phyloP scores from a whole-genome alignment of 208 protist genomes.

The Wallacemonas sp. region DNA sequence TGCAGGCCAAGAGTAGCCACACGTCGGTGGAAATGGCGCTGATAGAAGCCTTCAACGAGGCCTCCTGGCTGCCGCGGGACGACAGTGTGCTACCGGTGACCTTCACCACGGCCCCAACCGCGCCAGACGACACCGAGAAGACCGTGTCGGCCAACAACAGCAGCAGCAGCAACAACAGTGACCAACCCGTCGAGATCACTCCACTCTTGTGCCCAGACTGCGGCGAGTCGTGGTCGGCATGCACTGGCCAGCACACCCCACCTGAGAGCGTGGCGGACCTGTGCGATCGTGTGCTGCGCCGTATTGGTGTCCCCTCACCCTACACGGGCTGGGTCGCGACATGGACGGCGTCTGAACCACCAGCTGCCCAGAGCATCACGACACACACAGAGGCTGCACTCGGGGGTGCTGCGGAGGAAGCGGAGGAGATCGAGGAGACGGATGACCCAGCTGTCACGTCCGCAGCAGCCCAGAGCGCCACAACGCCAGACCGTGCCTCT shows the following conservation, averaged over 20 bases:
- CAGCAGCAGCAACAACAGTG: slow-evolving; percentile 12
- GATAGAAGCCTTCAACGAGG: slow-evolving; percentile 74
- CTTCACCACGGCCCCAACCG: neutral
- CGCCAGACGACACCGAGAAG: no score
- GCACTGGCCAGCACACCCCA: slow-evolving; percentile 40
- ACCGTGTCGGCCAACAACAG: slow-evolving; percentile 13
- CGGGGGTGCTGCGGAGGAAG: neutral
- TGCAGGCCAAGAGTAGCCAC: slow-evolving; percentile 25
- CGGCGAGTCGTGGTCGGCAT: slow-evolving; percentile 55
- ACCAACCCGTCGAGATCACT: slow-evolving; percentile 5
- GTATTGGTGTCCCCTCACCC: slow-evolving; percentile 38
- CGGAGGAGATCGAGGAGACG: neutral
- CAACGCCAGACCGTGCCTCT: no score
- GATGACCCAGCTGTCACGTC: neutral
- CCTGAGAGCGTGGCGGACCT: slow-evolving; percentile 61
- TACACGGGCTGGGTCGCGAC: slow-evolving; percentile 57
- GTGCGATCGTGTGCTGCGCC: slow-evolving; percentile 54
- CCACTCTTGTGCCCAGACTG: slow-evolving; percentile 66
- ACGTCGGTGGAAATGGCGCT: slow-evolving; percentile 38
- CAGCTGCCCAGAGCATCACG: neutral
- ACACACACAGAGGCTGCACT: slow-evolving; percentile 10
- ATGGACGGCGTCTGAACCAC: slow-evolving; percentile 27
- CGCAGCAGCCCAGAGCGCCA: no score
- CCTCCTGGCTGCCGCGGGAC: slow-evolving; percentile 44
- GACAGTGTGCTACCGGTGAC: slow-evolving; percentile 26